These are phyloP conservation scores for Penicillium cosmopolitanum DNA, from an alignment of 495 filamentous ascomycete species.

Conservation along the genomic window DNA sequence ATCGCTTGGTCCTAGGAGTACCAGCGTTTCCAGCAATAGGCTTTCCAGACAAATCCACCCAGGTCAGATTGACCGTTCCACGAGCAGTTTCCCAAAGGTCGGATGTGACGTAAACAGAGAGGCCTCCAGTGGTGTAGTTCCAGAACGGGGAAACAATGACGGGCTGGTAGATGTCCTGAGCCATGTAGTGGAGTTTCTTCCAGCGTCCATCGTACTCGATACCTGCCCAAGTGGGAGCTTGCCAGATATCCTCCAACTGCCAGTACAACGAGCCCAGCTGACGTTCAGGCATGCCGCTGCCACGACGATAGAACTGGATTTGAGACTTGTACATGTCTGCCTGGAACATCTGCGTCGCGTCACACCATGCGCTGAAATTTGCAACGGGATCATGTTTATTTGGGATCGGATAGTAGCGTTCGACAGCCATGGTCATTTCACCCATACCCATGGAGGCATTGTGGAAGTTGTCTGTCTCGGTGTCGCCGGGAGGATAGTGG, in stretches of 20 bases:
- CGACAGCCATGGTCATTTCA: constrained; percentile 65
- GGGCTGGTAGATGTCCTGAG: constrained; percentile 62
- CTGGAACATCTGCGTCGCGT: constrained; percentile 69
- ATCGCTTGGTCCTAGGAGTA: constrained; percentile 36
- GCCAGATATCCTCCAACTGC: constrained; percentile 74
- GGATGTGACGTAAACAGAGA: constrained; percentile 62
- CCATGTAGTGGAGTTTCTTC: constrained; percentile 66
- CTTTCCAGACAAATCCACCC: constrained; percentile 45
- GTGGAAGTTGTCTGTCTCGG: constrained; percentile 44
- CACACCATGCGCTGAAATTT: constrained; percentile 73
- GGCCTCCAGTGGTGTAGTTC: constrained; percentile 55
- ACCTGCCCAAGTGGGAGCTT: constrained; percentile 68
- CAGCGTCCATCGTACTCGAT: constrained; percentile 68
- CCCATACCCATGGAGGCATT: constrained; percentile 53
- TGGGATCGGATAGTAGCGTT: constrained; percentile 66
- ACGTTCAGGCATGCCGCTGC: constrained; percentile 60
- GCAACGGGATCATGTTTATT: constrained; percentile 57
- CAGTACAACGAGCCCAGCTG: constrained; percentile 69
- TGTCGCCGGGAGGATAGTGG: constrained; percentile 60
- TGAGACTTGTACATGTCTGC: constrained; percentile 67
- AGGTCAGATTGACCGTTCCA: constrained; percentile 42
- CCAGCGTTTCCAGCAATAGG: constrained; percentile 35
- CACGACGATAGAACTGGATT: constrained; percentile 68
- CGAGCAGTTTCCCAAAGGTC: constrained; percentile 44
- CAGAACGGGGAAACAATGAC: constrained; percentile 66